phyloP scores from a whole-genome alignment of 805 yeast species.

The Wickerhamiella sergipiensis region DNA sequence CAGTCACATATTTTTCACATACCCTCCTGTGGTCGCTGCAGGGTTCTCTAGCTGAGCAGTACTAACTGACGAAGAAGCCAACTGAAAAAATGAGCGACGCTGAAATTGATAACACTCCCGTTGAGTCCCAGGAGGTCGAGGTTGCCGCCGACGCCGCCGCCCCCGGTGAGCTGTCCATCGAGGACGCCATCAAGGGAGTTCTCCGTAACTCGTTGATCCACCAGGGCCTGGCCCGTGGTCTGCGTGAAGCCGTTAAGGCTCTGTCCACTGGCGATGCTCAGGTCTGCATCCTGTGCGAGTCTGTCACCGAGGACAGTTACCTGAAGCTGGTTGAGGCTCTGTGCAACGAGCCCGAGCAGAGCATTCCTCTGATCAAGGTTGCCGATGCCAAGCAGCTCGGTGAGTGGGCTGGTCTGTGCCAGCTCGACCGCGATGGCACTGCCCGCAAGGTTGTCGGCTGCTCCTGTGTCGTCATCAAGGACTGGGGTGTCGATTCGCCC shows the following conservation, averaged over 20 bases:
- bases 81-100: conserved; percentile 57
- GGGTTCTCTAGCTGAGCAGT: conserved; percentile 20
- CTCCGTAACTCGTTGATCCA: conserved; percentile 95
- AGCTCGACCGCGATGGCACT: conserved; percentile 99
- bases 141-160: conserved; percentile 67
- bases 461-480: conserved; percentile 97
- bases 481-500: conserved; percentile 99
- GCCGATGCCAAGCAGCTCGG: conserved; percentile 99
- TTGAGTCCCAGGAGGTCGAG: conserved; percentile 44
- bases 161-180: conserved; percentile 83
- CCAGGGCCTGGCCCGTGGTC: conserved; percentile 99
- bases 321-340: conserved; percentile 97
- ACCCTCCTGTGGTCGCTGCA: not conserved
- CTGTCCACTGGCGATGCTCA: conserved; percentile 95
- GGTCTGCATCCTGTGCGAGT: conserved; percentile 92
- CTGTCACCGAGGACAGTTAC: conserved; percentile 96
- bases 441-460: conserved; percentile 99
- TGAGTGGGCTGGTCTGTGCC: conserved; percentile 99
- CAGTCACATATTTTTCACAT: not conserved
- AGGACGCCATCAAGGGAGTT: conserved; percentile 96
- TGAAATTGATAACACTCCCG: conserved; percentile 63
- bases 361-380: conserved; percentile 97
- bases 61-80: conserved; percentile 22
- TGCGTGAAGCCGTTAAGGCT: conserved; percentile 99
- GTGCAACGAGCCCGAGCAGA: conserved; percentile 93